A percentile compares a stretch with the other conserved stretches of the same genome.
phyloP scores from a whole-genome alignment of 73 alveolate genomes.

The Paramecium pentaurelia region DNA sequence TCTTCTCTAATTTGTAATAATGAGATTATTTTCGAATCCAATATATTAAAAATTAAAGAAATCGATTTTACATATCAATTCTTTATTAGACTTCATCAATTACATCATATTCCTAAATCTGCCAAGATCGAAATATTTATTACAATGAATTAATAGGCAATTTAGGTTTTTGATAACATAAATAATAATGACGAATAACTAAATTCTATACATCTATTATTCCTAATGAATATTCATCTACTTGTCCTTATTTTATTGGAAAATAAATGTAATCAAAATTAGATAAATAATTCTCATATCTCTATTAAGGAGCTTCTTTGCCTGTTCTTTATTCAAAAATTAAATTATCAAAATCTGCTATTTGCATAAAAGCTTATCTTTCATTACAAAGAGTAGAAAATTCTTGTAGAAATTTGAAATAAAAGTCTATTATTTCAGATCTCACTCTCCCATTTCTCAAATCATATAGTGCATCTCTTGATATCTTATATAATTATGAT shows the following conservation, averaged over 20 bases:
- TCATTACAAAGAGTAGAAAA: neutral
- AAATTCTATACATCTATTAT: neutral
- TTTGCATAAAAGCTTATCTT: neutral
- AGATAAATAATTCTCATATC: neutral
- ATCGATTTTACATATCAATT: neutral
- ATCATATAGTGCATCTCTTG: conserved; percentile 12
- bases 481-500: neutral
- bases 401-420: neutral
- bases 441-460: neutral
- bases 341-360: neutral
- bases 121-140: neutral
- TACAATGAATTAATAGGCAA: neutral
- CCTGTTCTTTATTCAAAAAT: neutral
- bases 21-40: neutral
- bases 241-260: neutral
- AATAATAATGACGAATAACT: neutral
- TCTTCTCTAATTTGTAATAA: neutral
- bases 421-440: neutral
- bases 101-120: neutral
- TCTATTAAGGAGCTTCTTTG: neutral
- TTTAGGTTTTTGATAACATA: neutral
- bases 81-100: neutral
- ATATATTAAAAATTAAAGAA: neutral
- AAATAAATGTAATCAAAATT: neutral
- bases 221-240: conserved; percentile 17